Conservation (phyloP, 78 protist genomes). For the Emiliania huxleyi region DNA sequence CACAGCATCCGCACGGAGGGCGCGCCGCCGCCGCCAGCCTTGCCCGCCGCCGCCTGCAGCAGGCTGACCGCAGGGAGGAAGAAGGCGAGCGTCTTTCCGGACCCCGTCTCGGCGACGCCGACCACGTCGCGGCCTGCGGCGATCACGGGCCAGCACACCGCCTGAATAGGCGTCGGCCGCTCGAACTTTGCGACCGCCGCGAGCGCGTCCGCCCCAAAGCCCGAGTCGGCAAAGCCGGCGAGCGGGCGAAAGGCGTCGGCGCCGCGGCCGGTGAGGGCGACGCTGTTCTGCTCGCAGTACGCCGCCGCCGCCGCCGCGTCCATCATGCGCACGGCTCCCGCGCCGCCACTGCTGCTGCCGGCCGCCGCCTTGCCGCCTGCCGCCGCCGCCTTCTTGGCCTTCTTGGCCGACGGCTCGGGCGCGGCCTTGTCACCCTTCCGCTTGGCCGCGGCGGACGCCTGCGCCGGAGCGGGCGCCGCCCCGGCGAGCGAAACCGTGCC, state of each 20-base stretch:
- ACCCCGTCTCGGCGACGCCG: constrained; percentile 68
- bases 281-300: not conserved
- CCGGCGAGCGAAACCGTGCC: not conserved
- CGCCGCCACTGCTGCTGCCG: too few species aligned
- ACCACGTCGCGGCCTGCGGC: constrained; percentile 57
- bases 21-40: not conserved
- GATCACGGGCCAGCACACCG: constrained; percentile 4
- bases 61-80: constrained; percentile 59
- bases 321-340: not conserved
- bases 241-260: not conserved
- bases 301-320: not conserved
- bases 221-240: not conserved
- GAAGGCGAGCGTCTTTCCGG: constrained; percentile 81
- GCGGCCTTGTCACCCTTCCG: not conserved
- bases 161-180: constrained; percentile 45
- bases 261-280: not conserved
- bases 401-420: not conserved
- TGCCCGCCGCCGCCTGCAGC: not conserved
- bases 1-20: constrained; percentile 17
- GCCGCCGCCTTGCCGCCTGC: too few species aligned
- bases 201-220: not conserved
- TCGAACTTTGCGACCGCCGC: not conserved
- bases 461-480: not conserved
- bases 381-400: too few species aligned
- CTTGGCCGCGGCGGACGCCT: not conserved